These are phyloP conservation scores for Gaeumannomyces tritici DNA, from an alignment of 2,329 filamentous ascomycete species.

Conservation along the genomic window DNA sequence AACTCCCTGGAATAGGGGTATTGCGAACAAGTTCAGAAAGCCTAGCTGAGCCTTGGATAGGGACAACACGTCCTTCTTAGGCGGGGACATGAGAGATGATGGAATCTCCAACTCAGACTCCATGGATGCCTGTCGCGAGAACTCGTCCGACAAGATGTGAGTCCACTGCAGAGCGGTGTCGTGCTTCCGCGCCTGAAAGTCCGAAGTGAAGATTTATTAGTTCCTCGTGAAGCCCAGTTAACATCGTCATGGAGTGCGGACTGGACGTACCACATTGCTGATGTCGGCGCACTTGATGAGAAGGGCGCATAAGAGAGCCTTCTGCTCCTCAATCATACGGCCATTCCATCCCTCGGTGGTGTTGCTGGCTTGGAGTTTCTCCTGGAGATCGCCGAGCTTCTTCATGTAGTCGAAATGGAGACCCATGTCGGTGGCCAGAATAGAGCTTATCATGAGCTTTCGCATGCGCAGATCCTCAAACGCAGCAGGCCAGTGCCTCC, in stretches of 20 bases:
- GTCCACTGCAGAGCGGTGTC: constrained; percentile 83
- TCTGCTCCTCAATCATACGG: constrained; percentile 66
- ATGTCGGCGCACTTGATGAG: constrained; percentile 98
- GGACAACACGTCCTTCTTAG: constrained; percentile 74
- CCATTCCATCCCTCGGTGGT: constrained; percentile 66
- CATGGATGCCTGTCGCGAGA: constrained; percentile 86
- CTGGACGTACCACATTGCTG: constrained; percentile 77
- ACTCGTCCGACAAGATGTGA: constrained; percentile 88
- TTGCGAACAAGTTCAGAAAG: constrained; percentile 94
- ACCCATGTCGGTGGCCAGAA: constrained; percentile 95
- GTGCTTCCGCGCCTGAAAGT: constrained; percentile 66
- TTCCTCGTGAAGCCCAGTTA: neutral
- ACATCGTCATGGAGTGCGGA: neutral
- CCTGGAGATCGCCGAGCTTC: constrained; percentile 70
- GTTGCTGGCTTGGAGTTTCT: constrained; percentile 60
- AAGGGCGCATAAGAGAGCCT: constrained; percentile 75
- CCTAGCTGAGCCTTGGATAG: constrained; percentile 82
- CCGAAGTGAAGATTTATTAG: neutral
- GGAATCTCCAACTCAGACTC: constrained; percentile 80
- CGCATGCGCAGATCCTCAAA: constrained; percentile 75
- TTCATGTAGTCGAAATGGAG: constrained; percentile 96
- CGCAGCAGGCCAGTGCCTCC: constrained; percentile 79
- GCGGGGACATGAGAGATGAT: constrained; percentile 76
- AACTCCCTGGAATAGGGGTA: constrained; percentile 82
- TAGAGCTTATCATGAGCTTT: constrained; percentile 92